phyloP scores from a whole-genome alignment of 139 green algal genomes.

The Mychonastes homosphaera region DNA sequence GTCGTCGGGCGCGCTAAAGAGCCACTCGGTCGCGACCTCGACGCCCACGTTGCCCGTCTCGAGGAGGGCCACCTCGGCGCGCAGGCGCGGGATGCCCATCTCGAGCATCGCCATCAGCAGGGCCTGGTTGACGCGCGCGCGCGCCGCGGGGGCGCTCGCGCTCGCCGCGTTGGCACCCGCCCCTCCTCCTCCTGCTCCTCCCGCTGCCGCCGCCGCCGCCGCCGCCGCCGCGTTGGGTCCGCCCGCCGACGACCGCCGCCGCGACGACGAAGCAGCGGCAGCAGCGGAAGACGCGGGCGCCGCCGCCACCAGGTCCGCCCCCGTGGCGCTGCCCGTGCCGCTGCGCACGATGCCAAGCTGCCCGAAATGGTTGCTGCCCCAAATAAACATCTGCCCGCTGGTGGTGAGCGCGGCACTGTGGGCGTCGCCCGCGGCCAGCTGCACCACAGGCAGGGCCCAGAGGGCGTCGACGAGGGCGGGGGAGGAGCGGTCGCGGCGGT shows the following conservation, averaged over 20 bases:
- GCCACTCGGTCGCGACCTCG: constrained; percentile 84
- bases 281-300: too few species aligned
- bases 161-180: too few species aligned
- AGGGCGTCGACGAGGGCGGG: constrained; percentile 57
- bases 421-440: constrained; percentile 62
- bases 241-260: too few species aligned
- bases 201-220: too few species aligned
- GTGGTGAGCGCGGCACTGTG: constrained; percentile 72
- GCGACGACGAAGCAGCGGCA: too few species aligned
- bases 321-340: too few species aligned
- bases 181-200: too few species aligned
- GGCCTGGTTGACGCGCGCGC: constrained; percentile 58
- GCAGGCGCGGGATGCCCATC: constrained; percentile 71
- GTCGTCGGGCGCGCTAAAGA: constrained; percentile 43
- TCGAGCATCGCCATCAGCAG: constrained; percentile 71
- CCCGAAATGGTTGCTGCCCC: constrained; percentile 69
- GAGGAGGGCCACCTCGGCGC: constrained; percentile 48
- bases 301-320: too few species aligned
- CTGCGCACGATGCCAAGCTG: constrained; percentile 75
- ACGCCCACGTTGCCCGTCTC: constrained; percentile 81
- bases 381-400: constrained; percentile 76
- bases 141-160: too few species aligned
- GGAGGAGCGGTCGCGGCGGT: constrained; percentile 33
- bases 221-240: too few species aligned
- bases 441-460: constrained; percentile 67